These are phyloP conservation scores for Pterothamnion heteromorphum DNA, from an alignment of 31 red algal species.

Conservation along the genomic window DNA sequence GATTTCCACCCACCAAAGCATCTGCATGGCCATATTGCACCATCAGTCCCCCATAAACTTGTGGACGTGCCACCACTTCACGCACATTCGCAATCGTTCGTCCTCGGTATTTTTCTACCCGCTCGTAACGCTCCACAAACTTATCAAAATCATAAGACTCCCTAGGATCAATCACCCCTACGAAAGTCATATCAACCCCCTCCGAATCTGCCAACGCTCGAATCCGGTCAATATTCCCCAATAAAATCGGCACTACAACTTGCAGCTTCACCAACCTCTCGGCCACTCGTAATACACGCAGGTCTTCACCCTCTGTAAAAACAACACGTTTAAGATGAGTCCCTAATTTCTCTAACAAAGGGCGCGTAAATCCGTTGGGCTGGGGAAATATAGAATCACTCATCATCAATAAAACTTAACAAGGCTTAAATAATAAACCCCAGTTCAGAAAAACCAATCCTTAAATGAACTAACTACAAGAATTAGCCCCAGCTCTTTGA, in stretches of 20 bases:
- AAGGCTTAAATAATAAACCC: too few species aligned
- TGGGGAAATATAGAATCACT: too few species aligned
- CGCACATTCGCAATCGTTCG: background rate
- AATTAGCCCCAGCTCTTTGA: too few species aligned
- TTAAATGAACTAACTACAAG: too few species aligned
- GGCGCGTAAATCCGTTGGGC: too few species aligned
- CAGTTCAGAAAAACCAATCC: too few species aligned
- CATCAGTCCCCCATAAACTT: background rate
- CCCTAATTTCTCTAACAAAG: background rate
- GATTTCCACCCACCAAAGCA: background rate
- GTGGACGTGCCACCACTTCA: background rate
- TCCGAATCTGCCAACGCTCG: background rate
- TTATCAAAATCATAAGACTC: background rate
- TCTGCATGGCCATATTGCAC: conserved; percentile 25
- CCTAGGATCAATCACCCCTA: background rate
- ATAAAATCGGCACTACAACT: background rate
- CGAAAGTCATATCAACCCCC: background rate
- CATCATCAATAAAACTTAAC: too few species aligned
- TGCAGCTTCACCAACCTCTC: background rate
- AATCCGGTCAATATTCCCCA: background rate
- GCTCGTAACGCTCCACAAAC: background rate
- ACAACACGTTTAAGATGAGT: background rate
- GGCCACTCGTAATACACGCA: background rate
- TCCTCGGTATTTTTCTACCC: background rate
- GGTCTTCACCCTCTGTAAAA: conserved; percentile 20